Evolutionary conservation across 495 filamentous ascomycete genomes (phyloP), one percentile per base, ranked within the genome.

Genomic region (Penicillium roqueforti): DNA sequence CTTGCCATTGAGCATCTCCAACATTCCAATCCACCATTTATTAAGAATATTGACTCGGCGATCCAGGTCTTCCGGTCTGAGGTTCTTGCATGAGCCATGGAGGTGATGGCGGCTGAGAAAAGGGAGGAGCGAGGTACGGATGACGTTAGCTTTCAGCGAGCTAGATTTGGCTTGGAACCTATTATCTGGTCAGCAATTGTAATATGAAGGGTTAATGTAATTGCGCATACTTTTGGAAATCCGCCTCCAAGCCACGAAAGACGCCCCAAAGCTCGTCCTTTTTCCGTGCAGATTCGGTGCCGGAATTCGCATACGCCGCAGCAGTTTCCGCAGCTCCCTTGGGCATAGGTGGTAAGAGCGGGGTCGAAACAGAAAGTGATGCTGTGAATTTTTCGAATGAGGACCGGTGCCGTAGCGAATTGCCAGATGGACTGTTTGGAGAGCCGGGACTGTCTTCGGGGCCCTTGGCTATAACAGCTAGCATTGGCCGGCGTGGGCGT

Each of bases 1-100:
- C 56, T 79, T 83, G 58, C 85, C 86, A 62, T 91, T 85, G 39
- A 97, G 79, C 76, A 96, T 84, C 52, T 92, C 90, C 39, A 97
- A 70, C 41, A 98, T 78, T 7, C 87, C 92, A 34, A 81, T 89
- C 93, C 93, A 98, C 93, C 93, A 98, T 65, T 90, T 93, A 62
- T 96, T 91, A 38, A 97, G 74, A 32, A 95, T 87, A 34, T 83
- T 83, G 4, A 88, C 81, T 51, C 93, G 79, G 32, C 89, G 82
- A 54, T 98, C 93, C 38, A 97, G 69, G 65, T 96, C 91, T 75
- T 97, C 93, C 6, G 90, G 78, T 28, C 82, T 73, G 23, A 92
- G 68, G 44, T 77, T 79, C 57, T 75, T 78, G 56, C 83, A 86
- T 4, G 88, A 91, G 2, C 82, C 71, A 59, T 93, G 86, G n/a